Percentiles rank a stretch among this genome's conserved stretches.
These are phyloP conservation scores for Priceomyces carsonii DNA, from an alignment of 805 yeast genomes.

Conservation along the genomic window DNA sequence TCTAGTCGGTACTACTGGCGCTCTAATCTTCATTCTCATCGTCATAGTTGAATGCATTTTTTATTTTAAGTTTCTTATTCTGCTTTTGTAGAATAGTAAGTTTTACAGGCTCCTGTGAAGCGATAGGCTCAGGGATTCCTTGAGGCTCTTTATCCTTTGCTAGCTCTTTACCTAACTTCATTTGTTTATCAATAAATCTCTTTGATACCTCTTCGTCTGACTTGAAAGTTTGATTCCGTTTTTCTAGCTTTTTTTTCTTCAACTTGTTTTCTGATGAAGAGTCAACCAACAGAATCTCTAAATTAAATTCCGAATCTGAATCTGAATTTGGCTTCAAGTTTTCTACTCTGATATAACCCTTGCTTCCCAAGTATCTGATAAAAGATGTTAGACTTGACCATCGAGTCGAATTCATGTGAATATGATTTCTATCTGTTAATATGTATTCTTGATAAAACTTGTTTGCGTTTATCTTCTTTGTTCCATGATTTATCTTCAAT, in stretches of 20 bases:
- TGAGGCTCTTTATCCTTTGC: constrained; percentile 3
- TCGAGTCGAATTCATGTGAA: constrained; percentile 87
- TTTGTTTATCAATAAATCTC: constrained; percentile 52
- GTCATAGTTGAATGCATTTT: constrained; percentile 13
- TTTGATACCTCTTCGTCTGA: constrained; percentile 49
- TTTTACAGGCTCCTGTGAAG: constrained; percentile 20
- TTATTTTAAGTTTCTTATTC: constrained; percentile 7
- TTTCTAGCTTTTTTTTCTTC: constrained; percentile 37
- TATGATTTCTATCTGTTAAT: constrained; percentile 68
- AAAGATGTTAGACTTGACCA: constrained; percentile 75
- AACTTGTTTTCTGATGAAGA: constrained; percentile 14
- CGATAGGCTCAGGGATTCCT: constrained; percentile 1
- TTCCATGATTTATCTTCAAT: constrained; percentile 73
- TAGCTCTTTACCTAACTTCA: constrained; percentile 38
- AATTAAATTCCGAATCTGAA: constrained; percentile 36
- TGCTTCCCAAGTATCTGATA: constrained; percentile 56
- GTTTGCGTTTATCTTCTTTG: constrained; percentile 76
- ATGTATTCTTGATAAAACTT: constrained; percentile 89
- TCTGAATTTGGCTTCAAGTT: constrained; percentile 18
- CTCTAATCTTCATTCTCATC: constrained; percentile 8
- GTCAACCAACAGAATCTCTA: constrained; percentile 34
- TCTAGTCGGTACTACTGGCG: not conserved
- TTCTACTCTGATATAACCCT: constrained; percentile 56
- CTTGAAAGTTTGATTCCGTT: constrained; percentile 33
- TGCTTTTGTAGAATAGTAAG: constrained; percentile 13